Percentiles rank a stretch among this genome's conserved stretches.
phyloP scores from a whole-genome alignment of 495 filamentous ascomycete species.

The Pseudoneurospora amorphoporcata region DNA sequence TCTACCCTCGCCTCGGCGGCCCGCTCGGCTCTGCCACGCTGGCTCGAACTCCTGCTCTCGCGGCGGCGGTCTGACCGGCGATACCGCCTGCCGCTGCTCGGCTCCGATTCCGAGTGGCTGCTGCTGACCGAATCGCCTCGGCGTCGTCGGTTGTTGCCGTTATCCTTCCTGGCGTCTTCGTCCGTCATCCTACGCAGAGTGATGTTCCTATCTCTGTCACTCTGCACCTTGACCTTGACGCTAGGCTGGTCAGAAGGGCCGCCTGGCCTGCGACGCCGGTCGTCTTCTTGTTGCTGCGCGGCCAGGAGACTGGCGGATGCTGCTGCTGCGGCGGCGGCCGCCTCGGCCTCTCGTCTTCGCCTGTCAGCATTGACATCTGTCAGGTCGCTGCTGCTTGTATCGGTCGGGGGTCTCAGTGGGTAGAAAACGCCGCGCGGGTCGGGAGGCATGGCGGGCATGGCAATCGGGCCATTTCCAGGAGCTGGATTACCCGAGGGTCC shows the following conservation, averaged over 20 bases:
- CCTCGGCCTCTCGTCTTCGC: conserved; percentile 36
- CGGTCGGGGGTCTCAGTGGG: conserved; percentile 44
- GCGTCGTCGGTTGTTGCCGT: conserved; percentile 15
- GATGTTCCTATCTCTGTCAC: conserved; percentile 63
- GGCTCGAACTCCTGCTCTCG: conserved; percentile 25
- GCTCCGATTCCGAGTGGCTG: conserved; percentile 35
- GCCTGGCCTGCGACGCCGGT: conserved; percentile 25
- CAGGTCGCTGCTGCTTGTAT: conserved; percentile 31
- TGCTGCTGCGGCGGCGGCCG: conserved; percentile 39
- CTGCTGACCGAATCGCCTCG: conserved; percentile 38
- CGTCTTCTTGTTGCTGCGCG: conserved; percentile 23
- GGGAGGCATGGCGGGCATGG: conserved; percentile 41
- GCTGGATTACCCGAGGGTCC: not conserved
- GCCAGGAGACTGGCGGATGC: conserved; percentile 33
- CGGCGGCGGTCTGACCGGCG: conserved; percentile 22
- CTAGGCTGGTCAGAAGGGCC: conserved; percentile 50
- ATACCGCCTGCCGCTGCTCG: conserved; percentile 32
- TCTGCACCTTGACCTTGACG: conserved; percentile 71
- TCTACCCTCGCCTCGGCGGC: conserved; percentile 31
- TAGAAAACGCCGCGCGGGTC: conserved; percentile 49
- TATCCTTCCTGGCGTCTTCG: conserved; percentile 51
- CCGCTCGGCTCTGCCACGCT: conserved; percentile 25
- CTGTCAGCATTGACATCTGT: conserved; percentile 25
- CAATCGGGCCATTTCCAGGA: conserved; percentile 13
- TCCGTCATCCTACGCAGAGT: conserved; percentile 73